These are phyloP conservation scores for Esteya vermicola DNA, from an alignment of 2,329 filamentous ascomycete species.

Conservation along the genomic window DNA sequence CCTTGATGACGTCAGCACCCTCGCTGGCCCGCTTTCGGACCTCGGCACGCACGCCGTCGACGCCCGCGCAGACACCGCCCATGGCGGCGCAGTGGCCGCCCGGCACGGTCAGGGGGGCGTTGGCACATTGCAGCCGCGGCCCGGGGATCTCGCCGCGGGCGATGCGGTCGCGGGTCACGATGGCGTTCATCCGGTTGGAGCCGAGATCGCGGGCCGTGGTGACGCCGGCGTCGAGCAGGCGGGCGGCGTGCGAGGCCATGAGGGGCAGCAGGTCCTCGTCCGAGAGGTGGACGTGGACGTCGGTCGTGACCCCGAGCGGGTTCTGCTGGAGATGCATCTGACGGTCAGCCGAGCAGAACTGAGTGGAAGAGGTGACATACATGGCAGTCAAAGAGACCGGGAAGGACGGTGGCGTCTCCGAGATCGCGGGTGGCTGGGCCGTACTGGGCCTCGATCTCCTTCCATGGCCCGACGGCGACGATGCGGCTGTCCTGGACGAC, in stretches of 20 bases:
- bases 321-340: slow-evolving; percentile 6
- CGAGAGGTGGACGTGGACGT: background rate
- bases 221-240: slow-evolving; percentile 8
- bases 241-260: slow-evolving; percentile 7
- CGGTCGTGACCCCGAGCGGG: slow-evolving; percentile 1
- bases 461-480: slow-evolving; percentile 3
- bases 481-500: slow-evolving; percentile 5
- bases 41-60: slow-evolving; percentile 6
- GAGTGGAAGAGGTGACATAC: background rate
- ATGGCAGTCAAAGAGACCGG: slow-evolving; percentile 9
- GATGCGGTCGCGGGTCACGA: slow-evolving; percentile 5
- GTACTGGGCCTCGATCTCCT: background rate
- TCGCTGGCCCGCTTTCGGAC: slow-evolving; percentile 8
- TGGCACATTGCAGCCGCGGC: slow-evolving; percentile 7
- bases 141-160: slow-evolving; percentile 5
- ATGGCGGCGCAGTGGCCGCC: slow-evolving; percentile 7
- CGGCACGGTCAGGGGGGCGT: slow-evolving; percentile 9
- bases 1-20: slow-evolving; percentile 9
- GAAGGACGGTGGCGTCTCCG: slow-evolving; percentile 8
- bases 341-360: background rate
- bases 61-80: slow-evolving; percentile 6
- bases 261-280: slow-evolving; percentile 7
- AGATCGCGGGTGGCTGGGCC: slow-evolving; percentile 1
- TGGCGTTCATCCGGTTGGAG: slow-evolving; percentile 1
- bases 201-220: slow-evolving; percentile 9